Base-by-base conservation (phyloP, 371 early-diverging fungal genomes). In the Mortierella sp. region DNA sequence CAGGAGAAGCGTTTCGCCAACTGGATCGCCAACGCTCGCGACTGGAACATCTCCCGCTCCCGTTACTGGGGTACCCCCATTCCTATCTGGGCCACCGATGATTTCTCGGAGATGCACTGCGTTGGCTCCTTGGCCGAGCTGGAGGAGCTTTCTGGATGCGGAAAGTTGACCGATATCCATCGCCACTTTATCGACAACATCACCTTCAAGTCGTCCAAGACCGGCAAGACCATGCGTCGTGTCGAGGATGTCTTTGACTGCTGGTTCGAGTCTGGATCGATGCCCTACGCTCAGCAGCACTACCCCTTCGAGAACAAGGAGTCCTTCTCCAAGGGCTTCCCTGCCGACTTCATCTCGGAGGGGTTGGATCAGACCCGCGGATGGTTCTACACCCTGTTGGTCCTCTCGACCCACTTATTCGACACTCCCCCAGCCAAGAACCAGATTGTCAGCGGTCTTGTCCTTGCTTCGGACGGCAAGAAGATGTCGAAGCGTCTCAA, bases 31-130 rank as follows among this genome's bases (percentile, higher is more conserved):
- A 96, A 97, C 87, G 99, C 99, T 37, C 95, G 98, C 80, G 99
- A 99, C 91, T 99, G 99, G 99, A 96, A 97, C 84, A 93, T 99
- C 57, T 99, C 99, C 55, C 96, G 99, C 88, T 99, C 97, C 91
- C 96, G 99, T 82, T 99, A 98, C 93, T 99, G 99, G 99, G 99
- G 99, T 81, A 99, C 99, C 24, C 99, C 99, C 73, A 98, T 99
- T 71, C 99, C 99, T 43, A 89, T 99, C 71, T 99, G 99, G 99
- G 95, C 93, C 75, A 97, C 94, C 87, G 98, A 97, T 5, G 99
- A 99, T 88, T 94, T 93, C 73, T 91, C 95, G 72, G 99, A 98
- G 90, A 89, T 99, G 59, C 95, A 99, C 40, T 99, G 98, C 89
- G 88, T 99, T 80, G 99, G 99, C 55, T 98, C 99, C 8, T 92